These are phyloP conservation scores for Cercospora citrullina DNA, from an alignment of 2,329 filamentous ascomycete species.

Conservation along the genomic window DNA sequence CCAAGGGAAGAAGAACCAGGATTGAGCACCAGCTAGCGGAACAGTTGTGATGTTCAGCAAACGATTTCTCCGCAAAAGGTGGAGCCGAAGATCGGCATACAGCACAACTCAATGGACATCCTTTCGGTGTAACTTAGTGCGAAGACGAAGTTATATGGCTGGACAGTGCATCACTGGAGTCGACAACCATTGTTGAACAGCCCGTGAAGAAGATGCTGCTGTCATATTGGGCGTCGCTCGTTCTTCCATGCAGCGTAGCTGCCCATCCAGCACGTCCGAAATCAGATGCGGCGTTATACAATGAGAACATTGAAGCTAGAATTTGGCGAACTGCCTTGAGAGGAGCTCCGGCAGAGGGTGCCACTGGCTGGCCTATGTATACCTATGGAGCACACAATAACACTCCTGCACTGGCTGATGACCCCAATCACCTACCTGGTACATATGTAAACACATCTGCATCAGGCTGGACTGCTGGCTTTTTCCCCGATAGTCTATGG, in stretches of 20 bases:
- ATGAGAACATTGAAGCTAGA: conserved; percentile 24
- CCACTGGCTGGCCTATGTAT: conserved; percentile 22
- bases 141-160: not conserved
- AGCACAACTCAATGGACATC: not conserved
- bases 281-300: not conserved
- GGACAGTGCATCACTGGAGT: not conserved
- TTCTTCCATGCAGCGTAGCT: not conserved
- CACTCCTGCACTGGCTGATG: conserved; percentile 6
- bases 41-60: not conserved
- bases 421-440: conserved; percentile 11
- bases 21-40: not conserved
- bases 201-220: not conserved
- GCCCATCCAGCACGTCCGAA: not conserved
- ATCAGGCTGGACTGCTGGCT: conserved; percentile 24
- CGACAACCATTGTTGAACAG: not conserved
- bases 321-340: conserved; percentile 22
- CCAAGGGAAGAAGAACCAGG: not conserved
- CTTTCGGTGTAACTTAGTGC: not conserved
- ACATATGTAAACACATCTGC: conserved; percentile 19
- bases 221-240: not conserved
- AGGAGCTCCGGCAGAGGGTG: conserved; percentile 11
- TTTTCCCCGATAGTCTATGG: conserved; percentile 24
- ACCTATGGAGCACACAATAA: conserved; percentile 24
- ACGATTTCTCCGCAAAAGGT: not conserved
- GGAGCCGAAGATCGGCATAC: not conserved